Evolutionary conservation across 306 rosid species (phyloP), one percentile per base, ranked within the genome.

Genomic region (Rubus idaeus): DNA sequence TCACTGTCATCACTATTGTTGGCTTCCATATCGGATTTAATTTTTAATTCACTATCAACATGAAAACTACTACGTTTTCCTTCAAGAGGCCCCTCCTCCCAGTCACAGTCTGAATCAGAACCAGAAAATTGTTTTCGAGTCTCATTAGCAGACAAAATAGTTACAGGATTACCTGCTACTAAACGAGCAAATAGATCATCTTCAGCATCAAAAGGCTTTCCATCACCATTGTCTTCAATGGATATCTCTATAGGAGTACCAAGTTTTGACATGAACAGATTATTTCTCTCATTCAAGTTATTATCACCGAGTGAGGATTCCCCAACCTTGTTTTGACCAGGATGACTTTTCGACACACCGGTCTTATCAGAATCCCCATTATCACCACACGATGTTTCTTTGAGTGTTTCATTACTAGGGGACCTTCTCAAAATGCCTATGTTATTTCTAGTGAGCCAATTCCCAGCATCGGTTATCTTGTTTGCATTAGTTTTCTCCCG

Each of bases 141-240:
- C 55, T 83, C 79, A 71, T 79, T 81, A 81, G 77, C 83, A 86
- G 47, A 70, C 64, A 81, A 75, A 52, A 78, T 70, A 62, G 45
- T 58, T 55, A 66, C 52, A 8, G 96, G 82, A 85, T 85, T 82
- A 73, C 82, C 93, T 65, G 90, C 91, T 0, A 85, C 97, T 85
- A 94, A 88, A 74, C 76, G 71, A 79, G 93, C 79, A 88, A 94
- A 94, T 55, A 92, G 74, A 83, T 89, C 90, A 71, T 94, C 96
- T 53, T 83, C 98, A 41, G 70, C 89, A 83, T 80, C 83, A 65
- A 81, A 47, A 68, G 77, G 77, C 78, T 85, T 84, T 53, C 68
- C 82, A 63, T 74, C 83, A 57, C 73, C 81, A 76, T 83, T 85
- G 69, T 81, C 91, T 75, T 84, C 86, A 72, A 94, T 88, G 72